These are phyloP conservation scores for Saccharomycopsis sp. DNA, from an alignment of 805 yeast genomes.

Conservation along the genomic window DNA sequence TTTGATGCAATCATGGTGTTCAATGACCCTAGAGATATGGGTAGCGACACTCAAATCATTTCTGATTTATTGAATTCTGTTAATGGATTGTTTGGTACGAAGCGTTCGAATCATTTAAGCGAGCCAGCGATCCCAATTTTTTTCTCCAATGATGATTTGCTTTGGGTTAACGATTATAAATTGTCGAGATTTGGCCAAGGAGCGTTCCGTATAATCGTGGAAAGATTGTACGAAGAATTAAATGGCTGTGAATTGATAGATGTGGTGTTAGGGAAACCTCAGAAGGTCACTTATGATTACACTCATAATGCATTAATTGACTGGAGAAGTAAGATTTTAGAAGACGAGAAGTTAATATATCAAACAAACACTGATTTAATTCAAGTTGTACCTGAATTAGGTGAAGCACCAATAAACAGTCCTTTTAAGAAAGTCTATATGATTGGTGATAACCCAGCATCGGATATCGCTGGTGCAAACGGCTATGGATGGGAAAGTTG, in stretches of 20 bases:
- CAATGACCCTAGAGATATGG: constrained; percentile 86
- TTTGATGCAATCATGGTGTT: constrained; percentile 78
- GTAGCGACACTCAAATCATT: constrained; percentile 74
- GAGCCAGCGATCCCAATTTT: constrained; percentile 62
- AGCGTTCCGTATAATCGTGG: constrained; percentile 61
- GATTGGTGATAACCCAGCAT: constrained; percentile 96
- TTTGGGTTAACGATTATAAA: constrained; percentile 80
- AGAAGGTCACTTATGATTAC: constrained; percentile 68
- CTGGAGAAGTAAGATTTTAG: constrained; percentile 38
- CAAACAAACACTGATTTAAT: constrained; percentile 15
- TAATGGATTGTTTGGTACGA: constrained; percentile 58
- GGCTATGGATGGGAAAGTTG: constrained; percentile 83
- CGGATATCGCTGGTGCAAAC: constrained; percentile 88
- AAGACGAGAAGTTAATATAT: constrained; percentile 4
- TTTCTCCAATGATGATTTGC: constrained; percentile 75
- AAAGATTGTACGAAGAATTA: constrained; percentile 48
- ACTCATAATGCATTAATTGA: constrained; percentile 64
- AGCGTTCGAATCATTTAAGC: constrained; percentile 28
- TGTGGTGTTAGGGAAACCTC: constrained; percentile 76
- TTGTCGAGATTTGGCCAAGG: constrained; percentile 90
- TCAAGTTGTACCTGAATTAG: constrained; percentile 39
- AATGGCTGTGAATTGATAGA: constrained; percentile 40
- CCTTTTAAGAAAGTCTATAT: constrained; percentile 68
- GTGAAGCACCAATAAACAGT: constrained; percentile 32
- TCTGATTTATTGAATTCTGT: constrained; percentile 62